Evolutionary conservation across 176 grass and related monocot genomes (phyloP), one percentile per base, ranked within the genome.

Genomic region (Hyparrhenia diplandra): DNA sequence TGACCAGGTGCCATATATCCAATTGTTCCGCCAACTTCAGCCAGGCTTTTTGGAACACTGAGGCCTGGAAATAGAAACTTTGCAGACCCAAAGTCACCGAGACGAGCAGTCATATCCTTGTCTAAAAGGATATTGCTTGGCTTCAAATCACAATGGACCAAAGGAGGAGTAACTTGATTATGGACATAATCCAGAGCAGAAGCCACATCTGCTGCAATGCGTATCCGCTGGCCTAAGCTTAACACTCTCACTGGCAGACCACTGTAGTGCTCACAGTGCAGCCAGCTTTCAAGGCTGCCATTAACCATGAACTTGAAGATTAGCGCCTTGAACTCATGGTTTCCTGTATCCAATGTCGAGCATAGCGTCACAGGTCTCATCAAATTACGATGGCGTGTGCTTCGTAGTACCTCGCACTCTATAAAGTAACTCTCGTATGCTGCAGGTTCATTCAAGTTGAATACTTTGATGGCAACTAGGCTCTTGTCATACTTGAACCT

Each of bases 1-100:
- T 71, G 2, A 85, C 84, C 84, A 4, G 84, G 84, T 21, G 84
- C 84, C 21, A 86, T 75, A 18, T 86, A 81, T 46, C 84, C 84
- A 59, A 86, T 86, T 24, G 77, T 86, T 58, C 84, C 83, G 37
- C 64, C n/a, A 4, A 69, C 39, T 36, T 45, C 62, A 16, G 3
- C 52, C 27, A 85, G 30, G 21, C 64, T 10, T 69, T 77, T 18
- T 35, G 25, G 73, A 43, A 3, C 18, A 46, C 5, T 41, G 23
- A 77, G 11, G 4, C 6, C 23, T 6, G 74, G 66, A 14, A 24
- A 68, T 0, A 86, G 70, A 68, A 86, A 81, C 46, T 75, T 81
- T 23, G 71, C 71, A 11, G 78, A 86, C 0, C 85, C 85, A 61
- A 86, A 86, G 49, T 81, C 78, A 86, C 71, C 4, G 10, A 81